Percentiles rank a stretch among this genome's conserved stretches.
Evolutionary conservation across 2,329 filamentous ascomycete genomes (phyloP).

Genomic region (Drechslerella coelobrocha): DNA sequence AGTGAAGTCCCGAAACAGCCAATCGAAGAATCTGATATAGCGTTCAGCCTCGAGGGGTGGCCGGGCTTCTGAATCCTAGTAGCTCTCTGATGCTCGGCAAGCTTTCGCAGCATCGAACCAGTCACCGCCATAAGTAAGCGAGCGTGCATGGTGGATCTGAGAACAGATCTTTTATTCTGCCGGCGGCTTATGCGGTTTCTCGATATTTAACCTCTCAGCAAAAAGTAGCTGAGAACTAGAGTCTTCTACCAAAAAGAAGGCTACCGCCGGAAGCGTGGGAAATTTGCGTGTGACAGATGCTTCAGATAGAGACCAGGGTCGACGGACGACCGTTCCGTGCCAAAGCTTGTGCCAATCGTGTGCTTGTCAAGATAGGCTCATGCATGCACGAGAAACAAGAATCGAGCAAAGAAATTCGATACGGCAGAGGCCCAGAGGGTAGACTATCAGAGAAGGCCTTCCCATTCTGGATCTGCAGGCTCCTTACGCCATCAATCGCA

Average conservation of each 20-base stretch:
- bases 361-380: conserved; percentile 38
- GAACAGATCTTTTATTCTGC: conserved; percentile 23
- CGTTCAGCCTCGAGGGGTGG: conserved; percentile 49
- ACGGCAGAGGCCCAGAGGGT: conserved; percentile 15
- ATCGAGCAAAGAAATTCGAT: conserved; percentile 28
- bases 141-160: conserved; percentile 43
- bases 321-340: conserved; percentile 30
- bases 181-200: conserved; percentile 9
- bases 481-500: conserved; percentile 22
- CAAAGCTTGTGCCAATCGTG: conserved; percentile 46
- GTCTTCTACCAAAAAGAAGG: not conserved
- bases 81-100: conserved; percentile 46
- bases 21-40: conserved; percentile 49
- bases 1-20: conserved; percentile 35
- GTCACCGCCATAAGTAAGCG: conserved; percentile 47
- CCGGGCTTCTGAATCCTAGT: too few relatives aligned
- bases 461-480: conserved; percentile 48
- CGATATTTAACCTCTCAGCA: conserved; percentile 10
- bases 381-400: conserved; percentile 34
- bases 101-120: conserved; percentile 26
- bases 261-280: conserved; percentile 4
- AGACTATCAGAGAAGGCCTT: conserved; percentile 20
- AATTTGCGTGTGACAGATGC: conserved; percentile 47
- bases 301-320: conserved; percentile 37
- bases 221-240: conserved; percentile 11